A percentile compares a stretch with the other conserved stretches of the same genome.
These are phyloP conservation scores for Rutstroemia sydowiana DNA, from an alignment of 2,329 filamentous ascomycete genomes.

Conservation along the genomic window DNA sequence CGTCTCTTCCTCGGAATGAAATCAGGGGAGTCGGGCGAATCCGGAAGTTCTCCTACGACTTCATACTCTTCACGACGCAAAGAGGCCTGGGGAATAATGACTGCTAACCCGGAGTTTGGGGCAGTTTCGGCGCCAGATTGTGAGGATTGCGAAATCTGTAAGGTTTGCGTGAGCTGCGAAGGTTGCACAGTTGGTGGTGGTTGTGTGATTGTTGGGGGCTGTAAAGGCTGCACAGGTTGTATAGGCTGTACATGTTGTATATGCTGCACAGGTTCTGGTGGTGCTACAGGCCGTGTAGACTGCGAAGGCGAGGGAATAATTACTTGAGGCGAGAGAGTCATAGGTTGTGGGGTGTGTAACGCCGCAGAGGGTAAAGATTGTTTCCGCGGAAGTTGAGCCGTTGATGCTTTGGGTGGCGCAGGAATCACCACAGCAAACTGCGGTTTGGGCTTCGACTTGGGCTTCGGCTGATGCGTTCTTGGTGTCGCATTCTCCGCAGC, in stretches of 20 bases:
- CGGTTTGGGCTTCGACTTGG: conserved; percentile 34
- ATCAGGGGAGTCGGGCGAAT: conserved; percentile 23
- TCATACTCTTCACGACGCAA: conserved; percentile 26
- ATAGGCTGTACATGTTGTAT: background rate
- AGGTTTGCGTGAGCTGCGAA: background rate
- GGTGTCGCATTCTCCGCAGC: conserved; percentile 13
- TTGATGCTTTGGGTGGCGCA: background rate
- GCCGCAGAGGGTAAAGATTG: background rate
- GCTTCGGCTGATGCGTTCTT: too few species aligned
- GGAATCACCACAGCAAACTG: conserved; percentile 24
- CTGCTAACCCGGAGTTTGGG: conserved; percentile 18
- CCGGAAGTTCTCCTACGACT: conserved; percentile 21
- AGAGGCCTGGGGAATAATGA: conserved; percentile 23
- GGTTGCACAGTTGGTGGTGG: too few species aligned
- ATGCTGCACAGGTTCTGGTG: background rate
- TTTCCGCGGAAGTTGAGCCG: background rate
- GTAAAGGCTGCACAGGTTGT: too few species aligned
- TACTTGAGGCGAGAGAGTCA: background rate
- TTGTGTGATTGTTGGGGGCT: too few species aligned
- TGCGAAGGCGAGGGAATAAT: background rate
- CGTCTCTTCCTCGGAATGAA: conserved; percentile 37
- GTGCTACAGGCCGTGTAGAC: background rate
- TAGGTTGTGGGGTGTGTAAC: background rate
- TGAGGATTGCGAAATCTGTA: background rate
- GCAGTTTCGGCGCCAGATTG: conserved; percentile 1